Evolutionary conservation across 2,329 filamentous ascomycete genomes (phyloP).

Genomic region (Claviceps capensis): DNA sequence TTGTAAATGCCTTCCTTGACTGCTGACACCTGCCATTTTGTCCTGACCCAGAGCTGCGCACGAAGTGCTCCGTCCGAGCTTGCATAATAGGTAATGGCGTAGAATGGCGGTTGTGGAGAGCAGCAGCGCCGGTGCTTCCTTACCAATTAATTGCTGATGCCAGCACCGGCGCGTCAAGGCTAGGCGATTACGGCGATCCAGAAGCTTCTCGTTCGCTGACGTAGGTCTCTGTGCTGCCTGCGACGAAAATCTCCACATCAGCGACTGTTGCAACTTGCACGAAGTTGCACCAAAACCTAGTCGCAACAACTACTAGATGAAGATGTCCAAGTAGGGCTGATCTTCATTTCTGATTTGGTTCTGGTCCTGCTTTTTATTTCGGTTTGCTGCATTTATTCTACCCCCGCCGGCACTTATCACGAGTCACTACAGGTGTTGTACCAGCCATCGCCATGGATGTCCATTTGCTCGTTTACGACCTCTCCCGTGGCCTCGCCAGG

Average conservation of each 20-base stretch:
- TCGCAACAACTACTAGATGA: not conserved
- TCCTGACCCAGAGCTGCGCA: too few relatives aligned
- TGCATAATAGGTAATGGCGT: not conserved
- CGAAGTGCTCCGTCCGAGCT: too few relatives aligned
- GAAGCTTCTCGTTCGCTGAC: constrained; percentile 1
- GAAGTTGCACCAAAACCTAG: not conserved
- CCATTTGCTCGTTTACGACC: constrained; percentile 64
- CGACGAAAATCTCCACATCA: not conserved
- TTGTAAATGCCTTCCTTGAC: too few relatives aligned
- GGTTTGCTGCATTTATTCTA: not conserved
- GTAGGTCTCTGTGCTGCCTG: not conserved
- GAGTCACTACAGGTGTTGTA: too few relatives aligned
- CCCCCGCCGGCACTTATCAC: too few relatives aligned
- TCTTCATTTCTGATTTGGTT: too few relatives aligned
- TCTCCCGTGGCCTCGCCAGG: constrained; percentile 48
- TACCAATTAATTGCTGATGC: not conserved
- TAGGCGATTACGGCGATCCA: not conserved
- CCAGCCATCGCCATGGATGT: constrained; percentile 47
- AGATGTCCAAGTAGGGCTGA: not conserved
- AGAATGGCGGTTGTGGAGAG: not conserved
- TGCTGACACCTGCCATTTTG: not conserved
- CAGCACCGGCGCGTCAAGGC: not conserved
- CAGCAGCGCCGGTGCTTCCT: too few relatives aligned
- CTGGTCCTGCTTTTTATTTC: too few relatives aligned
- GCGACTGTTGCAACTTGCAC: not conserved